Conservation (phyloP, 495 filamentous ascomycete species). For the Melanomma pulvis-pyrius region DNA sequence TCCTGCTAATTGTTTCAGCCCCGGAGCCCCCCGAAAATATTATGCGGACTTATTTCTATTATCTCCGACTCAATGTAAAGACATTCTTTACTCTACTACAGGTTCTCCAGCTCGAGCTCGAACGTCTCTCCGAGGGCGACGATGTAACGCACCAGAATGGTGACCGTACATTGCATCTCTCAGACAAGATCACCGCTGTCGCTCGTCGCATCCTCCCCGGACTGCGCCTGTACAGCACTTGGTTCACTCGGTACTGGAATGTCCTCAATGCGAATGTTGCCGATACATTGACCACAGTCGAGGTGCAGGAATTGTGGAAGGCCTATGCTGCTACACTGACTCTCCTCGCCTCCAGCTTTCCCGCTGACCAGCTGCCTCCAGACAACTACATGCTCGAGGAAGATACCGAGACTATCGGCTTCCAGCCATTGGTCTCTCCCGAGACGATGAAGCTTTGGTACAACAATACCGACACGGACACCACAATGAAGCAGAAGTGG, state of each 20-base stretch:
- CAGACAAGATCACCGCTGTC: constrained; percentile 63
- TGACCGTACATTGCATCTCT: constrained; percentile 41
- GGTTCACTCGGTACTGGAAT: constrained; percentile 61
- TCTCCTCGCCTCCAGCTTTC: constrained; percentile 63
- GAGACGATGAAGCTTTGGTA: constrained; percentile 56
- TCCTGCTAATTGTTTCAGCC: constrained; percentile 42
- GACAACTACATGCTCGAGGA: constrained; percentile 72
- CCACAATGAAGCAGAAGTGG: constrained; percentile 57
- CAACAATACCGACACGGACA: constrained; percentile 34
- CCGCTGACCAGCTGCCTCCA: constrained; percentile 57
- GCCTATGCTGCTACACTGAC: constrained; percentile 69
- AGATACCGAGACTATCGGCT: constrained; percentile 75
- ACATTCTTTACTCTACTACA: constrained; percentile 78
- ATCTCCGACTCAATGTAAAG: constrained; percentile 78
- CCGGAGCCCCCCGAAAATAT: constrained; percentile 31
- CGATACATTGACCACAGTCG: constrained; percentile 58
- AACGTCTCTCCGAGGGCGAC: constrained; percentile 52
- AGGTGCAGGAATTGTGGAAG: constrained; percentile 71
- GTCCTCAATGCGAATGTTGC: constrained; percentile 57
- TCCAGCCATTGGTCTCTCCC: constrained; percentile 63
- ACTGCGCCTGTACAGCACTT: constrained; percentile 73
- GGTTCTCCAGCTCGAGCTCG: constrained; percentile 68
- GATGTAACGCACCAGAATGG: constrained; percentile 50
- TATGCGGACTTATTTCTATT: constrained; percentile 67
- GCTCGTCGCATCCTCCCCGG: constrained; percentile 68